phyloP scores from a whole-genome alignment of 768 basidiomycete genomes.

The Dioszegia aurantiaca region DNA sequence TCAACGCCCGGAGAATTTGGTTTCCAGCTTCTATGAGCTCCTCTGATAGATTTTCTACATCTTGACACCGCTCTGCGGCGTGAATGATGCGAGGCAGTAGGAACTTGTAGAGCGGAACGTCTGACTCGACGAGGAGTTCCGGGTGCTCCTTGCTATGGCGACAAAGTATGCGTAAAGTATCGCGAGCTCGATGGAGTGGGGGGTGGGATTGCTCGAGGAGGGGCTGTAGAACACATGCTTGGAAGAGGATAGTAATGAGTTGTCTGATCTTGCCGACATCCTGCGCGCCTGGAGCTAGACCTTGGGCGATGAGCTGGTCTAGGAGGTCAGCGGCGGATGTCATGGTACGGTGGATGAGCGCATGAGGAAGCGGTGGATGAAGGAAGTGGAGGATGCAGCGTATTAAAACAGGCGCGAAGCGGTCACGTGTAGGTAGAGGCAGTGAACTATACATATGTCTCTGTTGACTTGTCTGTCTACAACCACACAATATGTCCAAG shows the following conservation, averaged over 20 bases:
- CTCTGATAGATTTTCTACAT: conserved; percentile 1
- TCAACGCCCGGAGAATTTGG: conserved; percentile 10
- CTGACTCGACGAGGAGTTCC: conserved; percentile 21
- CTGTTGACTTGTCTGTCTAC: no score
- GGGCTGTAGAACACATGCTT: conserved; percentile 35
- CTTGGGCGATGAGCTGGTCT: conserved; percentile 38
- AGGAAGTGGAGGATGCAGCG: no score
- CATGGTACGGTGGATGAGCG: conserved; percentile 8
- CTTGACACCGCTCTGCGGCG: conserved; percentile 17
- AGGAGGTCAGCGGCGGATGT: conserved; percentile 23
- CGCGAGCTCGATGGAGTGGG: conserved; percentile 11
- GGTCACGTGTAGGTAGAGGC: no score
- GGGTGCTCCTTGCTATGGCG: conserved; percentile 29
- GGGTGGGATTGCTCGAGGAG: background rate
- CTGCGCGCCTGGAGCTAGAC: conserved; percentile 22
- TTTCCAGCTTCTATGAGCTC: conserved; percentile 19
- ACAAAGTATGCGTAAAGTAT: conserved; percentile 37
- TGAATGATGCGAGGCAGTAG: conserved; percentile 35
- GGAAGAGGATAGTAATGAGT: conserved; percentile 36
- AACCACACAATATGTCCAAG: conserved; percentile 30
- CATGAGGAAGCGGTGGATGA: conserved; percentile 2
- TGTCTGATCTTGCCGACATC: conserved; percentile 30
- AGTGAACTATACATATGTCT: no score
- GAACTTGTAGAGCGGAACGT: conserved; percentile 42
- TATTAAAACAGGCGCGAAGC: no score